Conservation (phyloP, 768 basidiomycete species). For the Termitomyces titanicus region DNA sequence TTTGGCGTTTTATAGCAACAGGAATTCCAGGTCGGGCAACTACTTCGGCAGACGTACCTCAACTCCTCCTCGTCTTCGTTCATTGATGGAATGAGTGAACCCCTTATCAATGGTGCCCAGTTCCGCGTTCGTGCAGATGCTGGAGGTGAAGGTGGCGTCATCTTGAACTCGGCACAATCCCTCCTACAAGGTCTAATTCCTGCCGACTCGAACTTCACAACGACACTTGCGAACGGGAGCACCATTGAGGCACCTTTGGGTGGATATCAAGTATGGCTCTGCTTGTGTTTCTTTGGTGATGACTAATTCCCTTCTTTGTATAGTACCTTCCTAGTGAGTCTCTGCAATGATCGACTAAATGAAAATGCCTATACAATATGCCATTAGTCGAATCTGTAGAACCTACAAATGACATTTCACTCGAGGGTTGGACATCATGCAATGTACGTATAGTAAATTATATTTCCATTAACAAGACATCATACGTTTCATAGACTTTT, state of each 20-base stretch:
- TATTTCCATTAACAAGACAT: background rate
- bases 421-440: conserved; percentile 68
- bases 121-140: conserved; percentile 57
- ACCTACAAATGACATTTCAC: conserved; percentile 53
- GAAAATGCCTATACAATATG: background rate
- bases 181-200: conserved; percentile 71
- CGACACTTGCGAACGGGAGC: conserved; percentile 64
- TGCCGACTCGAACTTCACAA: conserved; percentile 37
- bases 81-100: conserved; percentile 40
- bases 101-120: conserved; percentile 33
- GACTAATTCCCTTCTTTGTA: background rate
- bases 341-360: background rate
- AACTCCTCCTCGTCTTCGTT: conserved; percentile 48
- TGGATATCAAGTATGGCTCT: conserved; percentile 56
- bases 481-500: conserved; percentile 37
- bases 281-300: background rate
- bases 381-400: conserved; percentile 58
- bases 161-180: conserved; percentile 62
- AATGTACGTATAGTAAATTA: conserved; percentile 30
- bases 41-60: conserved; percentile 52
- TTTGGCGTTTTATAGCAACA: conserved; percentile 35
- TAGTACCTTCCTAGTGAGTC: conserved; percentile 37
- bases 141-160: conserved; percentile 67
- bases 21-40: conserved; percentile 53
- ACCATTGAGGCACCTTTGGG: conserved; percentile 52